Evolutionary conservation across 2,329 filamentous ascomycete species (phyloP).

Genomic region (Trichoderma endophyticum): DNA sequence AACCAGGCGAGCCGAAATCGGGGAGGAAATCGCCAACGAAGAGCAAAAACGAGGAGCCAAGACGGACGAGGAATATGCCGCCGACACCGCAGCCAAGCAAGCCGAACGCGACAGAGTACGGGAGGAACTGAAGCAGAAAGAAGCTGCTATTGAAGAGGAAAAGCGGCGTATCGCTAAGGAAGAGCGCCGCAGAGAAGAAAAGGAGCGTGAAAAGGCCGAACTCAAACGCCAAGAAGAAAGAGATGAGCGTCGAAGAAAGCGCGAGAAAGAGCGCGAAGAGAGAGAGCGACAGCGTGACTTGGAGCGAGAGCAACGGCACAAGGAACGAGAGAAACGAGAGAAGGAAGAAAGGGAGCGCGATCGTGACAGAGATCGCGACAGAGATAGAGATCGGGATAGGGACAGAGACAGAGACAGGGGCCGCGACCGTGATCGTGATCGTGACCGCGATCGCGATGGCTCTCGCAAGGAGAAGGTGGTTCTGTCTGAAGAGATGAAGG

Average conservation of each 20-base stretch:
- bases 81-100: constrained; percentile 60
- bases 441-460: constrained; percentile 30
- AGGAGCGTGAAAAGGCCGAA: constrained; percentile 49
- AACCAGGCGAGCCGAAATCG: constrained; percentile 64
- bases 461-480: constrained; percentile 37
- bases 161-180: constrained; percentile 57
- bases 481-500: constrained; percentile 46
- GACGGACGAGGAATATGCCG: constrained; percentile 70
- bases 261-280: constrained; percentile 55
- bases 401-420: constrained; percentile 26
- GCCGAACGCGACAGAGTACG: constrained; percentile 60
- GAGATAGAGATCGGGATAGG: constrained; percentile 36
- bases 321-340: constrained; percentile 37
- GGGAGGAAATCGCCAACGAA: constrained; percentile 62
- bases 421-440: constrained; percentile 25
- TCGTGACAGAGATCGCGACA: constrained; percentile 28
- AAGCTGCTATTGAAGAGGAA: constrained; percentile 60
- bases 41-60: constrained; percentile 66
- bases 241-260: constrained; percentile 47
- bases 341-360: constrained; percentile 34
- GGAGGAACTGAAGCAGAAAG: constrained; percentile 57
- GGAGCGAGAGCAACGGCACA: constrained; percentile 40
- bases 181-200: constrained; percentile 50
- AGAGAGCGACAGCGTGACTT: constrained; percentile 46
- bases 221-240: constrained; percentile 49